Percentiles rank a stretch among this genome's conserved stretches.
These are phyloP conservation scores for Lavandula angustifolia DNA, from an alignment of 257 asterid species.

Conservation along the genomic window DNA sequence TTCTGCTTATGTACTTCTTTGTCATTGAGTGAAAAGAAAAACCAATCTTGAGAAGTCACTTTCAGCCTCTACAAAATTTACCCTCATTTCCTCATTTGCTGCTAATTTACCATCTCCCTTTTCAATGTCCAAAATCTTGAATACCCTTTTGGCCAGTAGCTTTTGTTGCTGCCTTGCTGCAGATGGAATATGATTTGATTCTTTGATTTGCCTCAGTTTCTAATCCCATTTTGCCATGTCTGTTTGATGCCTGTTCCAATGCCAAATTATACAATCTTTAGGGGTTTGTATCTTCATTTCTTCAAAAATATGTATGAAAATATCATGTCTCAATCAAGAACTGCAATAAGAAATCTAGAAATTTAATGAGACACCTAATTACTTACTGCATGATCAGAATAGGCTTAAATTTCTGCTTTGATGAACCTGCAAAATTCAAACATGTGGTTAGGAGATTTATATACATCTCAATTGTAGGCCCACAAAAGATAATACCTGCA, in stretches of 20 bases:
- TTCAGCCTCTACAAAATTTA: slow-evolving; percentile 36
- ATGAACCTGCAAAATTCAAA: slow-evolving; percentile 18
- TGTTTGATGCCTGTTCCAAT: slow-evolving; percentile 20
- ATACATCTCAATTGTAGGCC: slow-evolving; percentile 26
- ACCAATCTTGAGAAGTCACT: slow-evolving; percentile 43
- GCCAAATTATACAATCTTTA: slow-evolving; percentile 8
- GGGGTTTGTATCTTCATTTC: too few species aligned
- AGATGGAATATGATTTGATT: slow-evolving; percentile 46
- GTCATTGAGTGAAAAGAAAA: slow-evolving; percentile 27
- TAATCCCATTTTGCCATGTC: slow-evolving; percentile 31
- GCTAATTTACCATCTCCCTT: slow-evolving; percentile 20
- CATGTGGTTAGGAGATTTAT: not conserved
- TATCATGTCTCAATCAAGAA: slow-evolving; percentile 25
- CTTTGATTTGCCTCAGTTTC: slow-evolving; percentile 34
- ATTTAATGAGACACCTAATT: not conserved
- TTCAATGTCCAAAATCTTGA: slow-evolving; percentile 41
- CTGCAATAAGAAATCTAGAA: slow-evolving; percentile 7
- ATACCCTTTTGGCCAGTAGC: slow-evolving; percentile 23
- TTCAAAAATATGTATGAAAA: too few species aligned
- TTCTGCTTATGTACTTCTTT: slow-evolving; percentile 14
- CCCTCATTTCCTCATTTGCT: slow-evolving; percentile 32
- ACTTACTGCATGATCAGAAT: not conserved
- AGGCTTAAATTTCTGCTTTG: slow-evolving; percentile 9
- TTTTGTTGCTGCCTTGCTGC: slow-evolving; percentile 43
- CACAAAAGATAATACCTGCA: slow-evolving; percentile 12